Conservation (phyloP, 2,329 filamentous ascomycete species). For the Aspergillus eucalypticola region DNA sequence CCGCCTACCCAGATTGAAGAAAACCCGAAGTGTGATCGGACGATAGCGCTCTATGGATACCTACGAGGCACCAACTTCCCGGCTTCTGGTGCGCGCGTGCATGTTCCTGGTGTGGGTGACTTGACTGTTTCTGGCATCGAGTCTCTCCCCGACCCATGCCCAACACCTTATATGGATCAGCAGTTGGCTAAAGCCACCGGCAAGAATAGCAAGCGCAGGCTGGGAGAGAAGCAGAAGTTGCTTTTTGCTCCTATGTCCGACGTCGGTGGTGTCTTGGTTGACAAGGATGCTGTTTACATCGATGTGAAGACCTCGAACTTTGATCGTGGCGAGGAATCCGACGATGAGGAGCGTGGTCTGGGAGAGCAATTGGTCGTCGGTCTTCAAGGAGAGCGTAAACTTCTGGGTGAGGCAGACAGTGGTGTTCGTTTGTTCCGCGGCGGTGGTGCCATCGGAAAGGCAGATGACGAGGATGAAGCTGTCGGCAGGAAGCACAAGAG, state of each 20-base stretch:
- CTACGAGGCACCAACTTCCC: slow-evolving; percentile 92
- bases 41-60: slow-evolving; percentile 89
- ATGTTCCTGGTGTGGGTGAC: slow-evolving; percentile 90
- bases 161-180: slow-evolving; percentile 87
- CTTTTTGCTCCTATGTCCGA: slow-evolving; percentile 98
- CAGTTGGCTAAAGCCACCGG: slow-evolving; percentile 80
- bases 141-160: slow-evolving; percentile 87
- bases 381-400: slow-evolving; percentile 75
- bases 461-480: slow-evolving; percentile 59
- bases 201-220: slow-evolving; percentile 69
- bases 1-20: slow-evolving; percentile 89
- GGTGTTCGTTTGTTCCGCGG: slow-evolving; percentile 84
- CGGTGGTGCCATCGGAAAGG: slow-evolving; percentile 65
- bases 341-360: slow-evolving; percentile 74
- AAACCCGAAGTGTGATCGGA: slow-evolving; percentile 85
- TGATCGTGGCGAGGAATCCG: slow-evolving; percentile 59
- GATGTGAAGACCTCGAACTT: slow-evolving; percentile 73
- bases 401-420: slow-evolving; percentile 79
- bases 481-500: slow-evolving; percentile 57
- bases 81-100: slow-evolving; percentile 78
- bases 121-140: slow-evolving; percentile 82
- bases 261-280: slow-evolving; percentile 90
- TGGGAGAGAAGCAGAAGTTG: slow-evolving; percentile 96
- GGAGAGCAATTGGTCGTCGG: slow-evolving; percentile 93
- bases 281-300: slow-evolving; percentile 95